Conservation (phyloP, 2,329 filamentous ascomycete species). For the Colletotrichum kahawae region DNA sequence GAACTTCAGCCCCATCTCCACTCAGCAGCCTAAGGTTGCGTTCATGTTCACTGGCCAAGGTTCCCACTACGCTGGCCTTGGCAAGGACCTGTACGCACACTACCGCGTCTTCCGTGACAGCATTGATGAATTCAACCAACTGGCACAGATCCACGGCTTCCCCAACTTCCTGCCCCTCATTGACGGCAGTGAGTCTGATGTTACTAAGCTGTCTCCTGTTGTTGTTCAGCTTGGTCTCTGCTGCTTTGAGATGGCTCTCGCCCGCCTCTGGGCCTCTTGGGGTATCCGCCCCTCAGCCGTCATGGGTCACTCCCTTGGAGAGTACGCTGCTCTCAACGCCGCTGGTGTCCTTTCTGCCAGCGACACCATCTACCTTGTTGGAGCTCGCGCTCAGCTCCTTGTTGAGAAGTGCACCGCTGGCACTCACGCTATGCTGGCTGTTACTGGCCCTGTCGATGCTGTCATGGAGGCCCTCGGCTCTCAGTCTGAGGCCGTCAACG, state of each 20-base stretch:
- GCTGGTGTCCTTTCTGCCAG: constrained; percentile 74
- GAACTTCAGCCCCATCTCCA: constrained; percentile 46
- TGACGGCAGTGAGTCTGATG: constrained; percentile 43
- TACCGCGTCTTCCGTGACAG: constrained; percentile 53
- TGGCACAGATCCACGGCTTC: constrained; percentile 55
- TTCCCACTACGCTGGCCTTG: constrained; percentile 56
- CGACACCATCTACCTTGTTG: constrained; percentile 76
- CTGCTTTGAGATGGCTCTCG: constrained; percentile 63
- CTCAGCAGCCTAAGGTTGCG: constrained; percentile 51
- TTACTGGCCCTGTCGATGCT: constrained; percentile 53
- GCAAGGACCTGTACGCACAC: constrained; percentile 54
- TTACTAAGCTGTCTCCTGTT: constrained; percentile 52
- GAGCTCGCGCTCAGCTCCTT: constrained; percentile 68
- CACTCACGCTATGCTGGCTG: constrained; percentile 65
- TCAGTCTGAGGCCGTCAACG: constrained; percentile 43
- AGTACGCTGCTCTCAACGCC: constrained; percentile 75
- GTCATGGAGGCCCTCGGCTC: constrained; percentile 57
- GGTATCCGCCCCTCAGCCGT: constrained; percentile 60
- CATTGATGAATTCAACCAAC: constrained; percentile 61
- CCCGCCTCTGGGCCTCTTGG: constrained; percentile 60
- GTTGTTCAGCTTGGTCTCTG: constrained; percentile 59
- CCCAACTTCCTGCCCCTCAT: constrained; percentile 61
- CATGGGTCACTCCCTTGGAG: constrained; percentile 70
- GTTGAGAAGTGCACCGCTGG: constrained; percentile 68
- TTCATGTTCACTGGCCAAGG: constrained; percentile 65